phyloP scores from a whole-genome alignment of 164 flowering plant species.

The Echeveria elegans region DNA sequence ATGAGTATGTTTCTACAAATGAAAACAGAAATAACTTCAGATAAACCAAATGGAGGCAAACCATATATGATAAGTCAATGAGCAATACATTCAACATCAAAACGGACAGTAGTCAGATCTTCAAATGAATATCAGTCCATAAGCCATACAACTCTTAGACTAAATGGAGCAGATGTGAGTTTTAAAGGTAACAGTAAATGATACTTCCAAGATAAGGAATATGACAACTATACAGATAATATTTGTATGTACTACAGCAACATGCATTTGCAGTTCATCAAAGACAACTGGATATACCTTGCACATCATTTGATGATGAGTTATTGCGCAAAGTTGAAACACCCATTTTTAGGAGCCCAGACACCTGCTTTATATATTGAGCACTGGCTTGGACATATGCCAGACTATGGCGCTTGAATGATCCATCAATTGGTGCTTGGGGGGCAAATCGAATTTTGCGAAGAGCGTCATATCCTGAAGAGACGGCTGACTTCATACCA shows the following conservation, averaged over 20 bases:
- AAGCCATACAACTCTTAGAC: too few species aligned
- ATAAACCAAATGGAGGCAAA: neutral
- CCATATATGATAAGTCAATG: neutral
- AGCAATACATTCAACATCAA: neutral
- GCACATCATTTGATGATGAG: slow-evolving; percentile 69
- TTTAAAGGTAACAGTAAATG: neutral
- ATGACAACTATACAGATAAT: neutral
- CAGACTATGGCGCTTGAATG: slow-evolving; percentile 65
- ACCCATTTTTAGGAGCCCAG: slow-evolving; percentile 69
- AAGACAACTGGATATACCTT: slow-evolving; percentile 42
- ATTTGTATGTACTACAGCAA: neutral
- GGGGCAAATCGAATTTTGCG: slow-evolving; percentile 41
- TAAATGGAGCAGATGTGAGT: neutral
- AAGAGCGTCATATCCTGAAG: slow-evolving; percentile 67
- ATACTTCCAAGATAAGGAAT: neutral
- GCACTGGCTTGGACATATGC: slow-evolving; percentile 74
- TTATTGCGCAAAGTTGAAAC: slow-evolving; percentile 63
- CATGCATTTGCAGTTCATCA: neutral
- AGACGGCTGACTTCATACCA: slow-evolving; percentile 38
- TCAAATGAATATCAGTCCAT: too few species aligned
- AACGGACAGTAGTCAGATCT: neutral
- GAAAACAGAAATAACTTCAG: neutral
- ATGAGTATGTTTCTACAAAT: slow-evolving; percentile 61
- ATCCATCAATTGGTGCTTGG: slow-evolving; percentile 43
- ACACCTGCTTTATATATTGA: slow-evolving; percentile 76